A percentile compares a stretch with the other conserved stretches of the same genome.
Evolutionary conservation across 1,284 basidiomycete species (phyloP).

Genomic region (Trametes sp.): DNA sequence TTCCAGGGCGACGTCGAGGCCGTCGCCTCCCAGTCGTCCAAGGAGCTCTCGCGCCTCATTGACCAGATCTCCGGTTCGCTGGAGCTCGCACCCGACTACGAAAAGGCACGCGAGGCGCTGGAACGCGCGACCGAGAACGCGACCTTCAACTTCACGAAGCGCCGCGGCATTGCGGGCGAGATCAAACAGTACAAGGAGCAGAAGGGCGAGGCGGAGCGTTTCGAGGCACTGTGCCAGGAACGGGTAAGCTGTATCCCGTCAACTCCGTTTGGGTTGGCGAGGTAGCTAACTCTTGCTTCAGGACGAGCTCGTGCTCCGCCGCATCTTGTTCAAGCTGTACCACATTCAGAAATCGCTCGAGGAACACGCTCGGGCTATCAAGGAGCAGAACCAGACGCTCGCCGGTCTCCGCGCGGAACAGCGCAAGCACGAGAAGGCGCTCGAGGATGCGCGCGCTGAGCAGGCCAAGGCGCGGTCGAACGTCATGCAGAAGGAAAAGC

Average conservation of each 20-base stretch:
- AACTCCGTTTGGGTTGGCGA: background rate
- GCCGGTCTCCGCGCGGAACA: slow-evolving; percentile 74
- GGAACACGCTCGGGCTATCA: slow-evolving; percentile 73
- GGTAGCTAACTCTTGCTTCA: slow-evolving; percentile 40
- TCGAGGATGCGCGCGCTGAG: slow-evolving; percentile 80
- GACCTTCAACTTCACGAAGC: slow-evolving; percentile 93
- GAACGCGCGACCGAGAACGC: slow-evolving; percentile 93
- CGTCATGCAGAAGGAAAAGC: slow-evolving; percentile 43
- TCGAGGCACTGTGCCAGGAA: slow-evolving; percentile 81
- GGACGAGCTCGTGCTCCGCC: slow-evolving; percentile 85
- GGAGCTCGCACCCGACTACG: slow-evolving; percentile 90
- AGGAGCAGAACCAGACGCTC: slow-evolving; percentile 75
- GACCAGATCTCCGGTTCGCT: slow-evolving; percentile 96
- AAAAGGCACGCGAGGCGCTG: slow-evolving; percentile 86
- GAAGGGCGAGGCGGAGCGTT: slow-evolving; percentile 91
- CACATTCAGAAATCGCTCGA: slow-evolving; percentile 89
- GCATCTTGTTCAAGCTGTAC: slow-evolving; percentile 89
- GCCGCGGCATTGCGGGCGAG: slow-evolving; percentile 92
- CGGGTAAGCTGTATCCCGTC: slow-evolving; percentile 52
- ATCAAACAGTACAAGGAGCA: slow-evolving; percentile 99
- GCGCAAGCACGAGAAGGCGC: slow-evolving; percentile 69
- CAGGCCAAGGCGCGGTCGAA: slow-evolving; percentile 80
- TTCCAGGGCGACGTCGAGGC: slow-evolving; percentile 99
- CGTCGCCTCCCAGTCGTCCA: slow-evolving; percentile 94
- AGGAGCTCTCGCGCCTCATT: slow-evolving; percentile 89